phyloP scores from a whole-genome alignment of 73 alveolate genomes.

The Stentor roeselii region DNA sequence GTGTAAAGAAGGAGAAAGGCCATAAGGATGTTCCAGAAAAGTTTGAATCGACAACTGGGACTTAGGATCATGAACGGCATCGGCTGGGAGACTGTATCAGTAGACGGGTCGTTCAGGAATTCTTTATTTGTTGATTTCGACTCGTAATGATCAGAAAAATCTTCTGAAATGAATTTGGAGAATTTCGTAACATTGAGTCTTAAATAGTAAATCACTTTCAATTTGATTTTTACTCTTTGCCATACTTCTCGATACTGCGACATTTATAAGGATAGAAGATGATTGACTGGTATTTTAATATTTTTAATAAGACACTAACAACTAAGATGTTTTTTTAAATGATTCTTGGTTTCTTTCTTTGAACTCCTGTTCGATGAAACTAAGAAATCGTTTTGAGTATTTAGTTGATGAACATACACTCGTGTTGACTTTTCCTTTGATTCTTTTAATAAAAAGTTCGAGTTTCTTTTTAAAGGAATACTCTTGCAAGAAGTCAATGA shows the following conservation, averaged over 20 bases:
- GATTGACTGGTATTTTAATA: too few relatives aligned
- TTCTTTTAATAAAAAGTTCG: not conserved
- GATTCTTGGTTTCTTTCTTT: too few relatives aligned
- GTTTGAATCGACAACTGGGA: not conserved
- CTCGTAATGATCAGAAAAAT: not conserved
- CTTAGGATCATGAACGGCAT: not conserved
- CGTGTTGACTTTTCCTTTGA: too few relatives aligned
- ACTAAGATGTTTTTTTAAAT: too few relatives aligned
- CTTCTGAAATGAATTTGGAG: not conserved
- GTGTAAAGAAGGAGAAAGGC: conserved; percentile 54
- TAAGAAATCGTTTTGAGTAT: too few relatives aligned
- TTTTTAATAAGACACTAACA: too few relatives aligned
- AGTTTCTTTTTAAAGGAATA: too few relatives aligned
- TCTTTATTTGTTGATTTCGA: not conserved
- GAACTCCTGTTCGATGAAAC: too few relatives aligned
- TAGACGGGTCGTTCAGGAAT: not conserved
- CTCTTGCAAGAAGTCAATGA: not conserved
- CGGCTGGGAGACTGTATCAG: not conserved
- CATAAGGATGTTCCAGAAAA: conserved; percentile 42
- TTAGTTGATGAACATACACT: too few relatives aligned
- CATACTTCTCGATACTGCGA: conserved; percentile 13
- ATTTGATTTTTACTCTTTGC: not conserved
- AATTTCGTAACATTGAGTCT: not conserved
- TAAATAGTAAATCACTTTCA: not conserved
- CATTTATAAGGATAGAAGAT: too few relatives aligned